Conservation (phyloP, 2,329 filamentous ascomycete species). For the Zymoseptoria pseudotritici region DNA sequence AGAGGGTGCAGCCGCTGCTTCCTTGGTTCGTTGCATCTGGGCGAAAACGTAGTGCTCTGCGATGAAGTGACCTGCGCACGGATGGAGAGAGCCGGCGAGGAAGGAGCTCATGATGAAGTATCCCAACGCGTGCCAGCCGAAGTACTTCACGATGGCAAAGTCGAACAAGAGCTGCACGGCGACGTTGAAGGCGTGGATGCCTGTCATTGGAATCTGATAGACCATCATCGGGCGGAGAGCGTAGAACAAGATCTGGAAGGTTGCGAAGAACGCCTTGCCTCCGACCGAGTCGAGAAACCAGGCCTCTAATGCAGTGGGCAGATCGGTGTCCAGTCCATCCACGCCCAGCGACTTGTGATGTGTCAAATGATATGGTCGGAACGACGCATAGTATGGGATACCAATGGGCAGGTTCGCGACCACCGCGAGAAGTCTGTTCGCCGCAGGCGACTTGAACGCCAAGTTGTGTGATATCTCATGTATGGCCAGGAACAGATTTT, state of each 20-base stretch:
- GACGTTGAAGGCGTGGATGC: conserved; percentile 78
- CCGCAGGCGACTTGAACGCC: conserved; percentile 72
- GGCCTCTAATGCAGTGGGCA: conserved; percentile 86
- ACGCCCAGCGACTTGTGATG: conserved; percentile 98
- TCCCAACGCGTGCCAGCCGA: conserved; percentile 58
- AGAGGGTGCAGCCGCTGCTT: conserved; percentile 37
- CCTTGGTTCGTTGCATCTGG: conserved; percentile 42
- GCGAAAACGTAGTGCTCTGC: conserved; percentile 71
- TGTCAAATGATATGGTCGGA: conserved; percentile 94
- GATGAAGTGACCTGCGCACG: conserved; percentile 95
- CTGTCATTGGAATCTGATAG: conserved; percentile 80
- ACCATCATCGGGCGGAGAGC: conserved; percentile 91
- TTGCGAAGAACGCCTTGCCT: conserved; percentile 97
- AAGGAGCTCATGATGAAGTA: conserved; percentile 89
- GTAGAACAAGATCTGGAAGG: conserved; percentile 99
- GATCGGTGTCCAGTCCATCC: conserved; percentile 89
- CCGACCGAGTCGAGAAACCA: conserved; percentile 89
- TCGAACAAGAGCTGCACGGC: conserved; percentile 72
- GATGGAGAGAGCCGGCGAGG: conserved; percentile 87
- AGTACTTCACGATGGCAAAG: conserved; percentile 53
- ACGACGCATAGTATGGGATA: conserved; percentile 90
- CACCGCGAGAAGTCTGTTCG: conserved; percentile 81
- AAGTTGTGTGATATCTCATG: conserved; percentile 99
- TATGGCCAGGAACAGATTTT: conserved; percentile 97
- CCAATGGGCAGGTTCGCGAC: conserved; percentile 94